Evolutionary conservation across 179 eudicot genomes (phyloP).

Genomic region (Monotropa hypopitys): DNA sequence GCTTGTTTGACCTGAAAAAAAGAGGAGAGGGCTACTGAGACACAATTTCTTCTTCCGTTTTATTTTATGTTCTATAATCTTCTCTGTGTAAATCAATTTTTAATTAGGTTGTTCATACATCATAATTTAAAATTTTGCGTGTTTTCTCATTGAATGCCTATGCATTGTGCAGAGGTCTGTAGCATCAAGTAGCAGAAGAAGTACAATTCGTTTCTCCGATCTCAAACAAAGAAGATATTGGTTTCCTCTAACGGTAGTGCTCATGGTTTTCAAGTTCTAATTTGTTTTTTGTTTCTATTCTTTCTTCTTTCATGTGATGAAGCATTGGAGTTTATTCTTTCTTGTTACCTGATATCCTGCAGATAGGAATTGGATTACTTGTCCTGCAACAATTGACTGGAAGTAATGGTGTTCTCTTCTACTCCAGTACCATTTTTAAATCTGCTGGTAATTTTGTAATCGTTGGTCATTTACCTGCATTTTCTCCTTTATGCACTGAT

Average conservation of each 20-base stretch:
- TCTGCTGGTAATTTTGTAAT: constrained; percentile 58
- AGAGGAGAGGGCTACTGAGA: background rate
- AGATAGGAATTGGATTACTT: constrained; percentile 89
- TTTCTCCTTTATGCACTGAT: background rate
- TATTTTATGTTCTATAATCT: background rate
- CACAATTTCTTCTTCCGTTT: background rate
- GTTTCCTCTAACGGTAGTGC: constrained; percentile 73
- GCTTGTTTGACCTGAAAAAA: background rate
- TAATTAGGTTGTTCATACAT: background rate
- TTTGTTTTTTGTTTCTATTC: constrained; percentile 1
- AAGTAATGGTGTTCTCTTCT: constrained; percentile 79
- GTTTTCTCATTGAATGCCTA: background rate
- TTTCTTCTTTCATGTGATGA: background rate
- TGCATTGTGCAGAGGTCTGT: constrained; percentile 58
- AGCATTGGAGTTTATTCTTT: background rate
- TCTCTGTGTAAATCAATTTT: background rate
- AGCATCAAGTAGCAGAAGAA: constrained; percentile 71
- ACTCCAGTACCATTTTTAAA: constrained; percentile 65
- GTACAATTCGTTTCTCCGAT: constrained; percentile 62
- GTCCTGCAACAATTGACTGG: constrained; percentile 78
- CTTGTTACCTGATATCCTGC: constrained; percentile 15
- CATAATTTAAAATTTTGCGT: background rate
- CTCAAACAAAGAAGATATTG: constrained; percentile 86
- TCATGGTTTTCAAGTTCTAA: constrained; percentile 2
- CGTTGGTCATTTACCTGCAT: background rate